phyloP scores from a whole-genome alignment of 2,329 filamentous ascomycete genomes.

The Triangularia verruculosa region DNA sequence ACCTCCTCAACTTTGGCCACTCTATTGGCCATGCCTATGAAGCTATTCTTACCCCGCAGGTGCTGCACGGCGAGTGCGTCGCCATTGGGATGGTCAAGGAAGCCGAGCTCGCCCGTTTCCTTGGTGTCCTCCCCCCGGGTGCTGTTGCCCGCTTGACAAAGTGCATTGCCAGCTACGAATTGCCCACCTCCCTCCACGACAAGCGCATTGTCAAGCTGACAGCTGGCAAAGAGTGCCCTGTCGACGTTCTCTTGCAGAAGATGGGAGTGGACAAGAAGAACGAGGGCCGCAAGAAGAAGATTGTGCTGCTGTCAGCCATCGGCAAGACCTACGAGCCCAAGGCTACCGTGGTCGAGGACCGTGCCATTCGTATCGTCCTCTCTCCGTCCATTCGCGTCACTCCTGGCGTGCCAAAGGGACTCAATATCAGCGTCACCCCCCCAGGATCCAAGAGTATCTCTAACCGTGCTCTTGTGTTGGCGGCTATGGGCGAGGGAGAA shows the following conservation, averaged over 20 bases:
- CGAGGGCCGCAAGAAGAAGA: constrained; percentile 89
- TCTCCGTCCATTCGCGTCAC: constrained; percentile 73
- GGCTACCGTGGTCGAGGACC: constrained; percentile 85
- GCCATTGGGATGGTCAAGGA: constrained; percentile 99
- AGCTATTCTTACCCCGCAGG: constrained; percentile 89
- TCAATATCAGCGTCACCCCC: constrained; percentile 74
- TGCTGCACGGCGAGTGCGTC: constrained; percentile 92
- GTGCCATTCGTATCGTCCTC: constrained; percentile 76
- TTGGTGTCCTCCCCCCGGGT: constrained; percentile 79
- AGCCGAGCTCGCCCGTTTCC: constrained; percentile 84
- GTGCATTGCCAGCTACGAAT: constrained; percentile 88
- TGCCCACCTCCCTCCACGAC: constrained; percentile 83
- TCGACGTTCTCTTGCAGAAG: constrained; percentile 80
- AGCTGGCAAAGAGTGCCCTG: constrained; percentile 81
- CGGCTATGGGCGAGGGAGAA: constrained; percentile 79
- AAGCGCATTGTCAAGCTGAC: constrained; percentile 78
- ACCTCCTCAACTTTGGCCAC: constrained; percentile 95
- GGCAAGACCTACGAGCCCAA: constrained; percentile 83
- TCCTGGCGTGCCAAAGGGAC: constrained; percentile 64
- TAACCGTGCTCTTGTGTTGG: constrained; percentile 90
- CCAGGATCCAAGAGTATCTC: constrained; percentile 98
- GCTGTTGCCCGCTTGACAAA: constrained; percentile 88
- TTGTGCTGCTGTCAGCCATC: constrained; percentile 87
- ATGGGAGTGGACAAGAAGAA: constrained; percentile 99
- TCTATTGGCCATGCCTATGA: constrained; percentile 97